Evolutionary conservation across 441 rosid species (phyloP).

Genomic region (Jatropha podagrica): DNA sequence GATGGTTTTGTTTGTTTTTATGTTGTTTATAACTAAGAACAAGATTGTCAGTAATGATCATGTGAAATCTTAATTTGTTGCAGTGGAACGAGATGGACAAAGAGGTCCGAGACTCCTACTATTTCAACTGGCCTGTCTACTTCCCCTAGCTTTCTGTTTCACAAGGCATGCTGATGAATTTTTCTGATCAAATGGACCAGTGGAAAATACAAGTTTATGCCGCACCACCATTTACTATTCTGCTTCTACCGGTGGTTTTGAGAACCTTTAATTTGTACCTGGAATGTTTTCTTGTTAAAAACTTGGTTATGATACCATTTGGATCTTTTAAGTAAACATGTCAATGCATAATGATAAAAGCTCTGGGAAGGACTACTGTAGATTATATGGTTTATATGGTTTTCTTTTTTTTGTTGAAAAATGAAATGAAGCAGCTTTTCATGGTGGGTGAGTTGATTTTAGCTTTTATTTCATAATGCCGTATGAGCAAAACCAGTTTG

Average conservation of each 20-base stretch:
- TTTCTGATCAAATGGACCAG: neutral
- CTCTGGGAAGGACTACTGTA: neutral
- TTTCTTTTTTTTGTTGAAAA: neutral
- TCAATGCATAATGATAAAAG: neutral
- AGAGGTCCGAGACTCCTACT: constrained; percentile 66
- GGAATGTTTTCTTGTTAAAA: neutral
- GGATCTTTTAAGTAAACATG: neutral
- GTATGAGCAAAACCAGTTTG: neutral
- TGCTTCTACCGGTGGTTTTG: constrained; percentile 9
- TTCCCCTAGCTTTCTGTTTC: constrained; percentile 48
- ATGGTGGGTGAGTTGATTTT: neutral
- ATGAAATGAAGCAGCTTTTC: neutral
- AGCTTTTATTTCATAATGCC: neutral
- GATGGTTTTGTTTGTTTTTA: neutral
- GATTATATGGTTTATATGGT: neutral
- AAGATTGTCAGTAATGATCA: neutral
- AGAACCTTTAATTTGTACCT: neutral
- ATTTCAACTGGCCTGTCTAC: constrained; percentile 78
- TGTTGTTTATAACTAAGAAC: neutral
- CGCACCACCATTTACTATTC: neutral
- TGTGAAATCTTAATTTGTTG: constrained; percentile 23
- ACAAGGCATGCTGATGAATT: neutral
- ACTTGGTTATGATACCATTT: neutral
- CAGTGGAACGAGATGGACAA: constrained; percentile 89
- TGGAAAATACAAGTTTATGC: neutral